Evolutionary conservation across 2,329 filamentous ascomycete species (phyloP), one percentile per base, ranked within the genome.

Genomic region (Colletotrichum liaoningense): DNA sequence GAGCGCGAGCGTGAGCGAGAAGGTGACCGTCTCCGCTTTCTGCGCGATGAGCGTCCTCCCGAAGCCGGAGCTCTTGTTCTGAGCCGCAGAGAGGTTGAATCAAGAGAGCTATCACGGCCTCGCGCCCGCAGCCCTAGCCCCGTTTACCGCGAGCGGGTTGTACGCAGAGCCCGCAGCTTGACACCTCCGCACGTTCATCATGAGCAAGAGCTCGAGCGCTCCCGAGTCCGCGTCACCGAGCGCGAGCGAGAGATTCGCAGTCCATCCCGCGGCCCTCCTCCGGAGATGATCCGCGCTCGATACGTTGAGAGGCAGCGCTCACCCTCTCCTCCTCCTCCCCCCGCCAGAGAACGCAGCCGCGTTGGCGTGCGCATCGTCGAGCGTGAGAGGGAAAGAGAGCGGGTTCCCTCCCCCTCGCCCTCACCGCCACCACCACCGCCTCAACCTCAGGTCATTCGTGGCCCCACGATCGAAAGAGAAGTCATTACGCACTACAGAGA

Each of bases 401-500:
- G 85, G 65, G 72, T 81, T 71, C 84, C 85, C 4, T 84, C 85
- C 9, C 85, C 88, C 24, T 87, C 87, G 12, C 86, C 85, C 19
- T 81, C 87, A 24, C 86, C 88, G 12, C 88, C 89, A 24, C 89
- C 90, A 4, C 86, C 88, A 14, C 88, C 88, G 9, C 87, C 88
- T n/a, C 89, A 89, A 57, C 91, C 90, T 35, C 88, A 89, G 75
- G 88, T 93, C 57, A 92, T 97, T 78, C 89, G 91, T 55, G 92
- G 92, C 24, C 95, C 95, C 42, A 93, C 93, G 1, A 94, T 97
- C 77, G 94, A 96, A 82, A 91, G 96, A 79, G 94, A 98, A 80
- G 92, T 97, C 72, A 95, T 97, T 76, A 97, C 94, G 0, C 94
- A 97, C 83, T 96, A 97, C 80, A 90, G 92, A 71, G 93, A 96